Base-by-base conservation (phyloP, 306 rosid genomes). In the Hippophae gyantsensis region DNA sequence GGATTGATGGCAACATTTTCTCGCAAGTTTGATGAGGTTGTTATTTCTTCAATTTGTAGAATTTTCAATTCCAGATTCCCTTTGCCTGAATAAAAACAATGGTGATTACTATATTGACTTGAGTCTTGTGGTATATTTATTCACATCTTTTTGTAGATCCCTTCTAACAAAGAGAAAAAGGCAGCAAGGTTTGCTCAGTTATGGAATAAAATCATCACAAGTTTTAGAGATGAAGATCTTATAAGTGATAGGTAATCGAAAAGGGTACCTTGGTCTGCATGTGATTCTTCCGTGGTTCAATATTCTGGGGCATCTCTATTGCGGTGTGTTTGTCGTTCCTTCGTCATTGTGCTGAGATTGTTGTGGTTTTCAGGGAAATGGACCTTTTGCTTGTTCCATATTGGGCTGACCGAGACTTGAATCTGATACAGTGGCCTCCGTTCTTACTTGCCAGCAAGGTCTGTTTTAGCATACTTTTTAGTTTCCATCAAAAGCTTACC, bases 361-460 rank as follows among this genome's bases (percentile, higher is more conserved):
- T 71, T 73, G 7, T 65, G 48, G 46, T 63, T 58, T 64, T 61
- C 79, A 92, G 98, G 83, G 98, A 92, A 76, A 83, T 78, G 96
- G 60, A 87, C 74, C 95, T 92, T 71, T 78, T 92, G 84, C 96
- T 92, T 67, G 98, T 92, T 60, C 98, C 98, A 40, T 92, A 92
- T 66, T 87, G 96, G 92, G 98, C 96, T 23, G 95, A 92, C 76
- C 90, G 84, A 50, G 87, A 85, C 65, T 62, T 90, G 80, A 94
- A 80, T 57, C 80, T 87, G 63, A 81, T 75, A 61, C 98, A 85
- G 60, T 92, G 98, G 98, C 98, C 98, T 61, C 98, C 96, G 9
- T 92, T 92, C 83, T 79, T 92, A 59, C 98, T 92, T 66, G 98
- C 98, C 46, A 92, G 98, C 90, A 92, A 85, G 96, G 98, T 92